These are phyloP conservation scores for Suhomyces choctaworum DNA, from an alignment of 1,139 yeast species.

Conservation along the genomic window DNA sequence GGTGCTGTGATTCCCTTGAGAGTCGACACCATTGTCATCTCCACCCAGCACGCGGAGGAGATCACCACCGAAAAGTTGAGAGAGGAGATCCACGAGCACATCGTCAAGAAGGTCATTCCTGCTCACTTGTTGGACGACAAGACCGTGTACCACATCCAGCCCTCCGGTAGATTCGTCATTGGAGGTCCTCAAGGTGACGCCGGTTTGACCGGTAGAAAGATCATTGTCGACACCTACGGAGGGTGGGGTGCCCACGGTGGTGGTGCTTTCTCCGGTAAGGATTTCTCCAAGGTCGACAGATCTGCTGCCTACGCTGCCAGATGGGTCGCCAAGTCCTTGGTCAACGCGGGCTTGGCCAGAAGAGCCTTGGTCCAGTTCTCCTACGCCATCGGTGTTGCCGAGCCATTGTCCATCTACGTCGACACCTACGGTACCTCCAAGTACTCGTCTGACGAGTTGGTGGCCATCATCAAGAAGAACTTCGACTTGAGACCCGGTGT, in stretches of 20 bases:
- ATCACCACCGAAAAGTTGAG: constrained; percentile 92
- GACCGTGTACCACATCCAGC: constrained; percentile 97
- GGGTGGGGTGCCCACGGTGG: constrained; percentile 99
- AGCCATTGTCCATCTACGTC: constrained; percentile 95
- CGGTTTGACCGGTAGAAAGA: constrained; percentile 99
- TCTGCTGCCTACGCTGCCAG: constrained; percentile 99
- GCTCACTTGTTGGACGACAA: constrained; percentile 86
- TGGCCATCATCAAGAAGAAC: constrained; percentile 86
- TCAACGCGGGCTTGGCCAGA: constrained; percentile 90
- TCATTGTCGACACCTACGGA: constrained; percentile 99
- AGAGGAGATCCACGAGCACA: constrained; percentile 69
- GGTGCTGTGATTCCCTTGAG: constrained; percentile 96
- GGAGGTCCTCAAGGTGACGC: constrained; percentile 99
- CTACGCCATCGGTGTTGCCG: constrained; percentile 99
- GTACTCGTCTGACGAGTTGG: constrained; percentile 85
- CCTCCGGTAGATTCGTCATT: constrained; percentile 98
- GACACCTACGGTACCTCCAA: constrained; percentile 98
- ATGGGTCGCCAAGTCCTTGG: constrained; percentile 99
- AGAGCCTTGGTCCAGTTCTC: constrained; percentile 98
- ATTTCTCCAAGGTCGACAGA: constrained; percentile 99
- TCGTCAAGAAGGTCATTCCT: constrained; percentile 91
- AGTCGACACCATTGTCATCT: constrained; percentile 96
- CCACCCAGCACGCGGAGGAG: constrained; percentile 97
- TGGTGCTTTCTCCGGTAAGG: constrained; percentile 99
- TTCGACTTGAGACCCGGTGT: constrained; percentile 99